Evolutionary conservation across 164 flowering plant species (phyloP), one percentile per base, ranked within the genome.

Genomic region (Liriodendron chinense): DNA sequence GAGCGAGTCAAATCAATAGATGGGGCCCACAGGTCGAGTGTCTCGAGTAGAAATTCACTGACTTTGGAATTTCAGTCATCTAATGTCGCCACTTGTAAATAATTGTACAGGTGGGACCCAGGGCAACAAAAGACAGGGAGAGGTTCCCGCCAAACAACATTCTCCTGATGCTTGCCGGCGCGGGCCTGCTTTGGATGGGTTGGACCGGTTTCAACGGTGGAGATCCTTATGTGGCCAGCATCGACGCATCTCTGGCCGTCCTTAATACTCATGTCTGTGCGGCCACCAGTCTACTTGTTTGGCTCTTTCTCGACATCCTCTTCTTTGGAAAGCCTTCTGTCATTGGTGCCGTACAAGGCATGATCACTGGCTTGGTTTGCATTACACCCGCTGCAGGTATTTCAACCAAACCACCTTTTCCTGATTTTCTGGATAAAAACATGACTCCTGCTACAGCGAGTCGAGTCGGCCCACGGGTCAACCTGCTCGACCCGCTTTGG

Each of bases 331-430:
- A 80, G 73, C 85, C 82, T 9, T 82, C 85, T 1, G 82, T 78
- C 20, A 80, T 82, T 10, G 85, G 85, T 14, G 85, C 85, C 20
- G 79, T 82, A 13, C 82, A 82, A 69, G 82, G 85, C 23, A 82
- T 82, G 82, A 82, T 82, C 61, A 82, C 84, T 1, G 84, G 84
- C n/a, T 75, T 82, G 65, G 84, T 79, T 47, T 79, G 85, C 72
- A 82, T 82, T 50, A 82, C 82, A 24, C 82, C 82, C 18, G 85
- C 78, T 25, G 84, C 84, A 71, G 84, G 84, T 77, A 21, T 18
- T 21, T 9, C 50, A 69, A 7, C 18, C 50, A 47, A 16, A 69
- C 23, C 7, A 7, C 50, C 23, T 34, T 34, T 34, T 34, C 43
- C 43, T 34, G 5, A 34, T 34, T 34, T 34, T 34, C 43, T 34